Evolutionary conservation across 345 rosid species (phyloP).

Genomic region (Euphorbia tirucalli): DNA sequence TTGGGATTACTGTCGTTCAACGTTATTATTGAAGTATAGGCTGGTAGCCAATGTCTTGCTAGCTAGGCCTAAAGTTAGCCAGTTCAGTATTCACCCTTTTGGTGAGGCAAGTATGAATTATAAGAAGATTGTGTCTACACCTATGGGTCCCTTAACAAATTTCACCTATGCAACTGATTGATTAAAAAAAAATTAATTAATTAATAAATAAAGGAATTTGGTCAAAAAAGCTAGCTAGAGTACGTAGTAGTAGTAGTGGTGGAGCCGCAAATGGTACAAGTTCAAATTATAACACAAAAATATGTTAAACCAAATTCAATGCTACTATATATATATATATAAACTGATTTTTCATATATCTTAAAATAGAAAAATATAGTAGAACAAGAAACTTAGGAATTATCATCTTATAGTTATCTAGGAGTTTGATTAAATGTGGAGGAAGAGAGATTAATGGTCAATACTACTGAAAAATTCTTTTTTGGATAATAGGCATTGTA

Average conservation of each 20-base stretch:
- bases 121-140: not conserved
- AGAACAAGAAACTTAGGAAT: too few species aligned
- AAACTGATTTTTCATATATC: too few species aligned
- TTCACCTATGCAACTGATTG: not conserved
- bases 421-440: too few species aligned
- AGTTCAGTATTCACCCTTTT: too few species aligned
- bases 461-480: too few species aligned
- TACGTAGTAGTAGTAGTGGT: not conserved
- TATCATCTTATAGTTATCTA: too few species aligned
- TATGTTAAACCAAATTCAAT: too few species aligned
- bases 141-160: slow-evolving; percentile 14
- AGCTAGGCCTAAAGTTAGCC: not conserved
- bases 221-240: slow-evolving; percentile 15
- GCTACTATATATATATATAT: too few species aligned
- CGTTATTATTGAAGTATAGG: not conserved
- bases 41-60: not conserved
- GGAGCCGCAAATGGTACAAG: slow-evolving; percentile 2
- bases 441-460: too few species aligned
- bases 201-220: not conserved
- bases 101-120: not conserved
- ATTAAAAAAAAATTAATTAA: not conserved
- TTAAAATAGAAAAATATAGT: too few species aligned
- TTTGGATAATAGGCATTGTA: too few species aligned
- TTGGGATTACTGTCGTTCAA: too few species aligned
- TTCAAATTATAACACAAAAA: not conserved